Percentiles rank a stretch among this genome's conserved stretches.
phyloP scores from a whole-genome alignment of 768 basidiomycete species.

The Leccinum ochraceum region DNA sequence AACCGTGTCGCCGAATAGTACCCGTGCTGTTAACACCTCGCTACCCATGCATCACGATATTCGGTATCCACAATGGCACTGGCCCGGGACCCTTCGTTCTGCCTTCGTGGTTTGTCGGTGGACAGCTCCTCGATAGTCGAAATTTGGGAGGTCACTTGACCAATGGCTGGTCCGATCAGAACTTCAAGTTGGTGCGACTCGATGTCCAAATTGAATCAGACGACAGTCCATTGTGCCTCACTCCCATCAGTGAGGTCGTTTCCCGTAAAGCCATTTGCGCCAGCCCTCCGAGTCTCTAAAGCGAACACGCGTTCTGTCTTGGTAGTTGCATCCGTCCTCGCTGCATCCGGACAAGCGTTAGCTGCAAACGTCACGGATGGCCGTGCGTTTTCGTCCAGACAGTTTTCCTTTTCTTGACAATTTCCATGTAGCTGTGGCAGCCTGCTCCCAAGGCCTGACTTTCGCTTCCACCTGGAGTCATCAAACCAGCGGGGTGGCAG shows the following conservation, averaged over 20 bases:
- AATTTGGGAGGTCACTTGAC: neutral
- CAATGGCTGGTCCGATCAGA: neutral
- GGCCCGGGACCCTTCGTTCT: neutral
- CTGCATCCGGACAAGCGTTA: neutral
- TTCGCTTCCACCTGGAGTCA: neutral
- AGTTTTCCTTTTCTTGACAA: neutral
- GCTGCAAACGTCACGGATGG: neutral
- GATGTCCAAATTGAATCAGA: neutral
- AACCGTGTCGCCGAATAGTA: neutral
- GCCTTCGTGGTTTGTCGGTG: neutral
- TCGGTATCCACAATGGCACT: neutral
- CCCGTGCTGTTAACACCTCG: neutral
- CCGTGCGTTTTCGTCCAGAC: neutral
- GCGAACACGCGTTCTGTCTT: neutral
- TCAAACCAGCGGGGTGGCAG: constrained; percentile 5
- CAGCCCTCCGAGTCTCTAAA: neutral
- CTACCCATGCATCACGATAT: too few species aligned
- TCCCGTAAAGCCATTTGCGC: neutral
- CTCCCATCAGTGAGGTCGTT: neutral
- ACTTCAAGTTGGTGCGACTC: neutral
- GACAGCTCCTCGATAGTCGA: neutral
- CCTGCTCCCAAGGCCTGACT: neutral
- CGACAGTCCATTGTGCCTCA: neutral
- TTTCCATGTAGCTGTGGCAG: neutral
- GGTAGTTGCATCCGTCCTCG: neutral